phyloP scores from a whole-genome alignment of 345 rosid species.

The Populus euphratica region DNA sequence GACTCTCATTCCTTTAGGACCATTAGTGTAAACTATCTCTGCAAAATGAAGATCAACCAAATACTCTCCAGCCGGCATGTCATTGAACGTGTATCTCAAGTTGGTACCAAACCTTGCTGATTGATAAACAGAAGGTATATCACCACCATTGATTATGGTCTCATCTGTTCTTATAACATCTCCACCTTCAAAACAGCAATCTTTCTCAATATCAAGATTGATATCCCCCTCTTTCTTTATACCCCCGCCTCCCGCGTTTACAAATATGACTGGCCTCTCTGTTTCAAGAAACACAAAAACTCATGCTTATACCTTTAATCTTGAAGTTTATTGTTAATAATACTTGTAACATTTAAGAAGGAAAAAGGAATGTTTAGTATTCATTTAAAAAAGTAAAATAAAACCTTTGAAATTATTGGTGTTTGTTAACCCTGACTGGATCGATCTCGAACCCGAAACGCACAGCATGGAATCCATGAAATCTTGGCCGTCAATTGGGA shows the following conservation, averaged over 20 bases:
- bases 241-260: conserved; percentile 16
- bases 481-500: not conserved
- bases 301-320: not conserved
- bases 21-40: conserved; percentile 21
- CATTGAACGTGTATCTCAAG: conserved; percentile 10
- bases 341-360: not conserved
- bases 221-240: not conserved
- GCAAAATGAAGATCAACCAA: conserved; percentile 24
- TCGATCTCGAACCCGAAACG: conserved; percentile 11
- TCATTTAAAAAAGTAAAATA: no score
- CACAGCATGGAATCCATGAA: conserved; percentile 10
- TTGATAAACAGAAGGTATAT: conserved; percentile 14
- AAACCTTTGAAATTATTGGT: conserved; percentile 8
- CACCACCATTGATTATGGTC: conserved; percentile 5
- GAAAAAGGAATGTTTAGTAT: not conserved
- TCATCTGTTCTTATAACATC: conserved; percentile 20
- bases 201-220: conserved; percentile 7
- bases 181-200: conserved; percentile 16
- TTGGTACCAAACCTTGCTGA: conserved; percentile 15
- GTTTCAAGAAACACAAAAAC: not conserved
- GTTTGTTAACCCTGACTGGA: conserved; percentile 1
- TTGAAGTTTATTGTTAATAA: not conserved
- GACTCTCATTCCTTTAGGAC: conserved; percentile 26
- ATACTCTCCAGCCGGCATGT: conserved; percentile 11
- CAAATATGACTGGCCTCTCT: conserved; percentile 9